A percentile compares a stretch with the other conserved stretches of the same genome.
Conservation (phyloP, 1,284 basidiomycete genomes). For the Fomitopsis schrenkii region DNA sequence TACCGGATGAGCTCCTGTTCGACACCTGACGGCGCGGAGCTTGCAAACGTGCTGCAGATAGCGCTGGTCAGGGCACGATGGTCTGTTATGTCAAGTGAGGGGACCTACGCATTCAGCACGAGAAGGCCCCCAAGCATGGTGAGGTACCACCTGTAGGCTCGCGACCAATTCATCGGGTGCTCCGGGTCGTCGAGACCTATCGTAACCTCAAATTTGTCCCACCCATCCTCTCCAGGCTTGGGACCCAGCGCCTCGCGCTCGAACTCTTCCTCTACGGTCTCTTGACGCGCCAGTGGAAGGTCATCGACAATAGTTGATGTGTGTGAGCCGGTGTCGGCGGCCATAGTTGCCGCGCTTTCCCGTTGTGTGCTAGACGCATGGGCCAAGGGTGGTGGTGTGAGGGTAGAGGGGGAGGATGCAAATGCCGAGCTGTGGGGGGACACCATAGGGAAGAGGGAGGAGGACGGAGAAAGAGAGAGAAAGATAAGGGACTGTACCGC, state of each 20-base stretch:
- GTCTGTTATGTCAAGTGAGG: no score
- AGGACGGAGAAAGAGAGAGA: not conserved
- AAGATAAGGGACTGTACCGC: not conserved
- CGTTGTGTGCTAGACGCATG: not conserved
- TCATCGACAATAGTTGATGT: constrained; percentile 13
- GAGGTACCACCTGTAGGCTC: constrained; percentile 56
- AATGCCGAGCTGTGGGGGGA: not conserved
- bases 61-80: no score
- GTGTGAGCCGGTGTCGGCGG: constrained; percentile 7
- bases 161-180: constrained; percentile 59
- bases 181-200: constrained; percentile 35
- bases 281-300: constrained; percentile 13
- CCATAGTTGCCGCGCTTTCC: not conserved
- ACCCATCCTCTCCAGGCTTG: constrained; percentile 23
- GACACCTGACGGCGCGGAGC: constrained; percentile 51
- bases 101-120: constrained; percentile 59
- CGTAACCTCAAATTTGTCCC: constrained; percentile 35
- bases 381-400: not conserved
- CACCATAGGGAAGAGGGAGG: constrained; percentile 1
- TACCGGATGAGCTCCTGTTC: constrained; percentile 41
- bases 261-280: constrained; percentile 23
- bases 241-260: constrained; percentile 24
- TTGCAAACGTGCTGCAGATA: constrained; percentile 51
- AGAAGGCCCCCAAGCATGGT: constrained; percentile 58
- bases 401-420: not conserved